Evolutionary conservation across 164 flowering plant species (phyloP).

Genomic region (Euptelea pleiosperma): DNA sequence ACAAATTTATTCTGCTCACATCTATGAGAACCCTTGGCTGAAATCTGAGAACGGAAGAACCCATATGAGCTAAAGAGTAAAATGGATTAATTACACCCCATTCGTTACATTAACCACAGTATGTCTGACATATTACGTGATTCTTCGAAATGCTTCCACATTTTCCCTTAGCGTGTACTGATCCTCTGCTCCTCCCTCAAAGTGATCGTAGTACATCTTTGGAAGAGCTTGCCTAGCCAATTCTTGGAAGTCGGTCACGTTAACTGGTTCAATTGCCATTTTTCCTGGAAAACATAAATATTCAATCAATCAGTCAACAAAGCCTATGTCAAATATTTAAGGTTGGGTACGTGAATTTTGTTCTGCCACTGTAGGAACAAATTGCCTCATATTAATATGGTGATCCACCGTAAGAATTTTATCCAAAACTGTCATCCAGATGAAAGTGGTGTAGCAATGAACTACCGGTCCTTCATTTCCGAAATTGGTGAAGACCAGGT

Average conservation of each 20-base stretch:
- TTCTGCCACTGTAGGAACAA: too few species aligned
- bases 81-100: constrained; percentile 1
- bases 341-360: too few species aligned
- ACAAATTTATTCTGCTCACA: constrained; percentile 61
- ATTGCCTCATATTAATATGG: too few species aligned
- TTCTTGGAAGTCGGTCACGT: constrained; percentile 66
- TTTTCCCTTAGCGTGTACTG: constrained; percentile 61
- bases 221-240: constrained; percentile 68
- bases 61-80: constrained; percentile 4
- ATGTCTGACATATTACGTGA: constrained; percentile 36
- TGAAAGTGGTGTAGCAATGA: too few species aligned
- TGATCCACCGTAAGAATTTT: too few species aligned
- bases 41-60: constrained; percentile 55
- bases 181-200: constrained; percentile 77
- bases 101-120: not conserved
- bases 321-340: too few species aligned
- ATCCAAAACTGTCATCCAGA: too few species aligned
- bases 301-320: too few species aligned
- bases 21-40: constrained; percentile 74
- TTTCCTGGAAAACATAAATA: too few species aligned
- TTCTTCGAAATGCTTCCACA: constrained; percentile 60
- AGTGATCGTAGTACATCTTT: constrained; percentile 77
- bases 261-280: constrained; percentile 58
- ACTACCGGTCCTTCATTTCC: too few species aligned
- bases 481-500: too few species aligned